Percentiles rank a stretch among this genome's conserved stretches.
Conservation (phyloP, 495 filamentous ascomycete species). For the Aspergillus sclerotiicarbonarius region DNA sequence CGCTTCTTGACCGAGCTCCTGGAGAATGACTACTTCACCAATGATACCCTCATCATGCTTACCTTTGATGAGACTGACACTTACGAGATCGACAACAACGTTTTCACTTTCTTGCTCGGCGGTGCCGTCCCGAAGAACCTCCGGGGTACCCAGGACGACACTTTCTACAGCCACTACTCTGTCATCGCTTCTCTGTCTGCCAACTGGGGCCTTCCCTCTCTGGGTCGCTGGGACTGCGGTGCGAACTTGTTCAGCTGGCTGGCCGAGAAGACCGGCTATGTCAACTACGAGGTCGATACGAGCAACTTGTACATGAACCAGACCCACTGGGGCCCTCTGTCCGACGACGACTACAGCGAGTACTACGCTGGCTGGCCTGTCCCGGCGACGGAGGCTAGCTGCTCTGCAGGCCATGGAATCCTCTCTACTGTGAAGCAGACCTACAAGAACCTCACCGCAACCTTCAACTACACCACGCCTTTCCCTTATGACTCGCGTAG, state of each 20-base stretch:
- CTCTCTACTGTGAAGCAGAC: slow-evolving; percentile 39
- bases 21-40: slow-evolving; percentile 61
- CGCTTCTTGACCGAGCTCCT: slow-evolving; percentile 61
- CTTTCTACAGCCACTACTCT: slow-evolving; percentile 74
- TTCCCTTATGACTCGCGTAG: slow-evolving; percentile 25
- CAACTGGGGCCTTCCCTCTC: slow-evolving; percentile 63
- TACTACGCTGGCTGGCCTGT: slow-evolving; percentile 40
- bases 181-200: slow-evolving; percentile 62
- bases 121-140: slow-evolving; percentile 57
- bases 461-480: slow-evolving; percentile 43
- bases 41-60: slow-evolving; percentile 61
- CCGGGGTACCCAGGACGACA: slow-evolving; percentile 60
- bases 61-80: slow-evolving; percentile 67
- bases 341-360: slow-evolving; percentile 27
- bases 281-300: slow-evolving; percentile 39
- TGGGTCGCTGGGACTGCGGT: slow-evolving; percentile 64
- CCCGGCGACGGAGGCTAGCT: slow-evolving; percentile 38
- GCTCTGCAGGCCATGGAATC: slow-evolving; percentile 45
- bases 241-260: slow-evolving; percentile 61
- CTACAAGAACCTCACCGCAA: slow-evolving; percentile 26
- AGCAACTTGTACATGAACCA: slow-evolving; percentile 43
- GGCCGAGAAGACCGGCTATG: slow-evolving; percentile 50
- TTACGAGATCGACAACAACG: slow-evolving; percentile 53
- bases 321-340: slow-evolving; percentile 46
- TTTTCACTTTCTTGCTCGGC: slow-evolving; percentile 62